A percentile compares a stretch with the other conserved stretches of the same genome.
phyloP scores from a whole-genome alignment of 768 basidiomycete species.

The Pulveroboletus sp. region DNA sequence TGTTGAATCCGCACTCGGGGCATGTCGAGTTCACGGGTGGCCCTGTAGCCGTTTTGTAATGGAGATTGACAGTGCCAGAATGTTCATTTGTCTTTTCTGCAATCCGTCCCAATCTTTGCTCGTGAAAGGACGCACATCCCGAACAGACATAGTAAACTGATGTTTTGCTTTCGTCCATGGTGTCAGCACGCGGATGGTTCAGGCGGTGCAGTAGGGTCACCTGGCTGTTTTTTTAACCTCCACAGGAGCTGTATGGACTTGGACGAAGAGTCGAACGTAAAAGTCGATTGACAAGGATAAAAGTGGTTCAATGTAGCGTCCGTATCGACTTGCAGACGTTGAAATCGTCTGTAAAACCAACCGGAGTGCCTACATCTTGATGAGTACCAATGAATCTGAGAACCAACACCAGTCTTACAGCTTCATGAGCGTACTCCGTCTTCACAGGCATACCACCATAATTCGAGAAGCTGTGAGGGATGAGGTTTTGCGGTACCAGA shows the following conservation, averaged over 20 bases:
- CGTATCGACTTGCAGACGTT: slow-evolving; percentile 86
- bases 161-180: slow-evolving; percentile 59
- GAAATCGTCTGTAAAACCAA: slow-evolving; percentile 86
- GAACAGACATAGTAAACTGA: slow-evolving; percentile 82
- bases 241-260: slow-evolving; percentile 64
- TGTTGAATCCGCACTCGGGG: slow-evolving; percentile 70
- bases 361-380: slow-evolving; percentile 67
- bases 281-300: slow-evolving; percentile 95
- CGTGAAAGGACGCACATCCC: slow-evolving; percentile 75
- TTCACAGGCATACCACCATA: slow-evolving; percentile 90
- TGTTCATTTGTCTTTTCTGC: slow-evolving; percentile 55
- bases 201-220: slow-evolving; percentile 40
- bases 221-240: slow-evolving; percentile 81
- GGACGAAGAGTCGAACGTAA: slow-evolving; percentile 89
- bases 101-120: slow-evolving; percentile 80
- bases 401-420: slow-evolving; percentile 43
- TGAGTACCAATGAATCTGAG: neutral
- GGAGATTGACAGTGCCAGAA: slow-evolving; percentile 53
- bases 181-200: neutral
- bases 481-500: neutral
- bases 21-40: slow-evolving; percentile 68
- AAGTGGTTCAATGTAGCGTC: slow-evolving; percentile 85
- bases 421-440: slow-evolving; percentile 95
- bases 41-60: slow-evolving; percentile 70
- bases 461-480: slow-evolving; percentile 70